A percentile compares a stretch with the other conserved stretches of the same genome.
Conservation (phyloP, 495 filamentous ascomycete genomes). For the Penicillium simplicissimum region DNA sequence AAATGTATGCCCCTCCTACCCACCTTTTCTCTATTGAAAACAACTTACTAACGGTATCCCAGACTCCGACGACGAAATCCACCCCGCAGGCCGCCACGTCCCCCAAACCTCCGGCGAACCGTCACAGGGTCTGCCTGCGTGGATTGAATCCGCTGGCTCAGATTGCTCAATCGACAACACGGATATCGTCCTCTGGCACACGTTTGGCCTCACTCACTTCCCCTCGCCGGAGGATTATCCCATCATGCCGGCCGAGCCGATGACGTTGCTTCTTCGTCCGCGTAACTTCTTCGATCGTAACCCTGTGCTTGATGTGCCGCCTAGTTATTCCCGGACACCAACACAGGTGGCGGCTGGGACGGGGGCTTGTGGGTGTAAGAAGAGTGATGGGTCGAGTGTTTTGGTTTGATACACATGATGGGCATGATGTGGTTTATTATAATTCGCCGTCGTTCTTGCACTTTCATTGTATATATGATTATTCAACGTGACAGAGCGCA, state of each 20-base stretch:
- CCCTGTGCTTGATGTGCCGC: conserved; percentile 84
- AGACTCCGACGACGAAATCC: conserved; percentile 85
- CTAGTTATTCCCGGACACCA: conserved; percentile 73
- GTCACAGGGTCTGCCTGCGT: conserved; percentile 73
- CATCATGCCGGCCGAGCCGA: conserved; percentile 90
- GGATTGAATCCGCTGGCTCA: conserved; percentile 72
- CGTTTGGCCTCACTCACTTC: conserved; percentile 92
- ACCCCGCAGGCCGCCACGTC: conserved; percentile 91
- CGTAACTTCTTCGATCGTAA: conserved; percentile 87
- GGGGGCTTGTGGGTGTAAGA: conserved; percentile 45
- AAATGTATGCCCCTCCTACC: conserved; percentile 63
- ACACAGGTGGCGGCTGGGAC: conserved; percentile 61
- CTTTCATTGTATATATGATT: neutral
- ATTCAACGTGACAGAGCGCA: neutral
- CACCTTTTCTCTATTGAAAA: neutral
- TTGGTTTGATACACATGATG: conserved; percentile 19
- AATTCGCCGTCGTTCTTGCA: neutral
- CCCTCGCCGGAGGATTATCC: conserved; percentile 92
- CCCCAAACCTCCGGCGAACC: conserved; percentile 90
- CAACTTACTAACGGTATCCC: conserved; percentile 8
- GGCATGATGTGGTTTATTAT: neutral
- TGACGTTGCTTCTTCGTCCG: conserved; percentile 80
- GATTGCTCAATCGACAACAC: conserved; percentile 74
- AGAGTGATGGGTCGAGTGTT: conserved; percentile 46
- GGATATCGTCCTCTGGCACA: conserved; percentile 94